Percentiles rank a stretch among this genome's conserved stretches.
Conservation (phyloP, 1,284 basidiomycete species). For the Fereydounia khargensis region DNA sequence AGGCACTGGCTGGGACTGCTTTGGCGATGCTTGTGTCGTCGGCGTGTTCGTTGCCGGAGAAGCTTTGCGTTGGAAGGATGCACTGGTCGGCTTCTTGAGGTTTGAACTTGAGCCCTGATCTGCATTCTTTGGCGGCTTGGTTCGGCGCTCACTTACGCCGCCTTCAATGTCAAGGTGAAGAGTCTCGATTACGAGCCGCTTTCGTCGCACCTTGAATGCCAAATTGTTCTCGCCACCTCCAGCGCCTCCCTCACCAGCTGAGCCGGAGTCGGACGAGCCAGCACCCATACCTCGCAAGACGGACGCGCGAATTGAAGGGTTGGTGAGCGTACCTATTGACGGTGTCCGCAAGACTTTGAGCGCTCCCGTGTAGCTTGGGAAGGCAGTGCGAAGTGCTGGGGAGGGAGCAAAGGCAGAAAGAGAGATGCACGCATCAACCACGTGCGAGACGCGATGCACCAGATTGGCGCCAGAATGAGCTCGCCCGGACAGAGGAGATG, state of each 20-base stretch:
- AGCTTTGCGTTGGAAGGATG: too few species aligned
- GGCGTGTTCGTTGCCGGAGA: not conserved
- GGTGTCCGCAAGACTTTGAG: slow-evolving; percentile 44
- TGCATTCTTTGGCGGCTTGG: slow-evolving; percentile 26
- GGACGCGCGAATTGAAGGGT: slow-evolving; percentile 33
- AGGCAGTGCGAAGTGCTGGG: slow-evolving; percentile 23
- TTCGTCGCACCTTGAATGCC: slow-evolving; percentile 87
- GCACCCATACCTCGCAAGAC: slow-evolving; percentile 49
- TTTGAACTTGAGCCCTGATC: too few species aligned
- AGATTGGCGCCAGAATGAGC: slow-evolving; percentile 8
- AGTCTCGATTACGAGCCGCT: slow-evolving; percentile 83
- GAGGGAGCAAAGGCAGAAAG: slow-evolving; percentile 38
- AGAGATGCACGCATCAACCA: slow-evolving; percentile 34
- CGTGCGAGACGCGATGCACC: slow-evolving; percentile 29
- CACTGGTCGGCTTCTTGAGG: not conserved
- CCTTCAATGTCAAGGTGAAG: slow-evolving; percentile 89
- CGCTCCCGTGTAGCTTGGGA: slow-evolving; percentile 41
- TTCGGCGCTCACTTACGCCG: slow-evolving; percentile 73
- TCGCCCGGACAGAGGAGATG: not conserved
- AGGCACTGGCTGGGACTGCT: not conserved
- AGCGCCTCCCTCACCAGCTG: slow-evolving; percentile 61
- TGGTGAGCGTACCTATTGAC: slow-evolving; percentile 38
- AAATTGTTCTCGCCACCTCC: slow-evolving; percentile 76
- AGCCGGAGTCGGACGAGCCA: slow-evolving; percentile 5
- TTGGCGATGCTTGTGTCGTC: not conserved